phyloP scores from a whole-genome alignment of 495 filamentous ascomycete genomes.

The Haplographium delicatum region DNA sequence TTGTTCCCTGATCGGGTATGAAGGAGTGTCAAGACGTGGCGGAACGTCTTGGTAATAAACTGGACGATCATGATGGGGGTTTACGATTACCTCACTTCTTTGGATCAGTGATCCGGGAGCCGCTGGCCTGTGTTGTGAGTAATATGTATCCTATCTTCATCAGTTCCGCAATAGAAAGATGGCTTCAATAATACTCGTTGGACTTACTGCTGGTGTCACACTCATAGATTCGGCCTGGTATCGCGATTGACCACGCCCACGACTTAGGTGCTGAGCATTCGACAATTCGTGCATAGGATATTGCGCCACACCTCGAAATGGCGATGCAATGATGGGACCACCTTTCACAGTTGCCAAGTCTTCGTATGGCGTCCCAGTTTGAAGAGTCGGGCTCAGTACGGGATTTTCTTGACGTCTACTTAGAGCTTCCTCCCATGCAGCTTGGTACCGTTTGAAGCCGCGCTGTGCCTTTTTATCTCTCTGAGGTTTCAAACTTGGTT shows the following conservation, averaged over 20 bases:
- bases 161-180: conserved; percentile 14
- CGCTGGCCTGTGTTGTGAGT: conserved; percentile 13
- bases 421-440: conserved; percentile 33
- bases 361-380: conserved; percentile 1
- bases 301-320: background rate
- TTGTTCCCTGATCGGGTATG: conserved; percentile 9
- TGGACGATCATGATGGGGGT: conserved; percentile 15
- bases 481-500: no score
- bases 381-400: no score
- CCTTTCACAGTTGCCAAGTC: background rate
- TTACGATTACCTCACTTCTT: conserved; percentile 23
- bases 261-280: background rate
- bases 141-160: conserved; percentile 12
- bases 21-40: conserved; percentile 6
- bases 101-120: background rate
- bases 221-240: background rate
- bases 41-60: conserved; percentile 14
- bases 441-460: conserved; percentile 36
- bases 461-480: conserved; percentile 27
- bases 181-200: background rate
- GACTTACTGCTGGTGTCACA: conserved; percentile 12
- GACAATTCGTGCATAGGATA: background rate
- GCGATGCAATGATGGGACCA: background rate
- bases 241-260: background rate
- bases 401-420: conserved; percentile 20